Evolutionary conservation across 108 stramenopile species (phyloP).

Genomic region (Skeletonema potamos): DNA sequence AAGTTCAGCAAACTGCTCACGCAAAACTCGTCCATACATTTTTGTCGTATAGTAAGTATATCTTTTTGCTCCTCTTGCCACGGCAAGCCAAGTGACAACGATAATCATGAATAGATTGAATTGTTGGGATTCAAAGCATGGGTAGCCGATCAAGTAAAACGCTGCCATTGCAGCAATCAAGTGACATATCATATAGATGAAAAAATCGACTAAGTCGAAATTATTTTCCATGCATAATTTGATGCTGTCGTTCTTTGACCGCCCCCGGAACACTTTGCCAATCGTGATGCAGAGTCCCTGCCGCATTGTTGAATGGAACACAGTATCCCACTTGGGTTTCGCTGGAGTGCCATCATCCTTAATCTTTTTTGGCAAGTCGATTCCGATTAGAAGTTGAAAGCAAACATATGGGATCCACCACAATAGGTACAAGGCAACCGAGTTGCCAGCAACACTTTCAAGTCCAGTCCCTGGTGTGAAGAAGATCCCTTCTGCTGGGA

Average conservation of each 20-base stretch:
- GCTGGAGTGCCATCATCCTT: slow-evolving; percentile 21
- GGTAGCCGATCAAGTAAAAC: slow-evolving; percentile 48
- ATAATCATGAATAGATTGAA: slow-evolving; percentile 28
- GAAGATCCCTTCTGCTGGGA: slow-evolving; percentile 26
- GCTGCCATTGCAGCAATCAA: slow-evolving; percentile 27
- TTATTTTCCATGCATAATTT: slow-evolving; percentile 50
- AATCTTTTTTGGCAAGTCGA: slow-evolving; percentile 48
- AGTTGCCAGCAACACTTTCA: slow-evolving; percentile 47
- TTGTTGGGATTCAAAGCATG: slow-evolving; percentile 30
- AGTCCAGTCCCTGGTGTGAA: slow-evolving; percentile 32
- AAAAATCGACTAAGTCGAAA: slow-evolving; percentile 56
- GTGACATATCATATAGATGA: slow-evolving; percentile 55
- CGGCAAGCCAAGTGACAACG: slow-evolving; percentile 13
- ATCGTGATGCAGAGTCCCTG: slow-evolving; percentile 35
- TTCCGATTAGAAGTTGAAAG: slow-evolving; percentile 55
- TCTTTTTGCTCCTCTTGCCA: slow-evolving; percentile 44
- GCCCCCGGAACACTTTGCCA: slow-evolving; percentile 47
- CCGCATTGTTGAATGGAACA: slow-evolving; percentile 54
- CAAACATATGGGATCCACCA: slow-evolving; percentile 59
- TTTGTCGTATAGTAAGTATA: slow-evolving; percentile 59
- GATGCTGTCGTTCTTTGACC: slow-evolving; percentile 39
- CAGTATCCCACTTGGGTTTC: slow-evolving; percentile 56
- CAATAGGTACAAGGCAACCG: slow-evolving; percentile 44
- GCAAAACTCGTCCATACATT: slow-evolving; percentile 47
- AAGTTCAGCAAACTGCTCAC: slow-evolving; percentile 24